Base-by-base conservation (phyloP, 768 basidiomycete genomes). In the Melanogaster broomeanus region DNA sequence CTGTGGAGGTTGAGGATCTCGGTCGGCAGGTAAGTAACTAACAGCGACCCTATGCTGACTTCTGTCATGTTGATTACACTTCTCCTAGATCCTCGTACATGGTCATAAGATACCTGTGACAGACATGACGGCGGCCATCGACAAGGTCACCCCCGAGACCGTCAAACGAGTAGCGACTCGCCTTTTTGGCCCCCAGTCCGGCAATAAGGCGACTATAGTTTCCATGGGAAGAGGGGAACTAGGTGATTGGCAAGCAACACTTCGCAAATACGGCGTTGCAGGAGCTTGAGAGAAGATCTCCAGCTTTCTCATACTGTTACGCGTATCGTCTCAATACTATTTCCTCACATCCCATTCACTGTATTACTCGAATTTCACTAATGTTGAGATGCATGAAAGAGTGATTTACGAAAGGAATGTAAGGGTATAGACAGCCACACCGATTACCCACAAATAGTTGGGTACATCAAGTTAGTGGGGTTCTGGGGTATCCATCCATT, bases 51-150 rank as follows among this genome's bases (percentile, higher is more conserved):
- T 27, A 13, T 41, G 15, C 15, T 15, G 10, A 3, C 27, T 43
- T n/a, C n/a, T 34, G n/a, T 25, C 6, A 21, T 42, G 27, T 35
- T 30, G 48, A 37, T 65, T 33, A 25, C 1, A 24, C 38, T 27
- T 45, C 45, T 41, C 52, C 3, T 57, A 90, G 88, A 79, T 94
- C 27, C 81, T 96, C 52, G 88, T 95, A 8, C 93, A 96, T 61
- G 80, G 84, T 51, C 84, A 89, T 60, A 93, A 90, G 68, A 80
- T 97, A 37, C 84, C 90, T 13, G 77, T 93, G n/a, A 76, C 82
- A 10, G 94, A 98, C 68, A 98, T 98, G 95, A 87, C 86, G 45
- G 83, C 79, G 6, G 86, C 86, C 63, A 90, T 98, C 54, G 91
- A 93, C 69, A 73, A 76, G 33, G 83, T 98, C 50, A 83, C 83